A percentile compares a stretch with the other conserved stretches of the same genome.
These are phyloP conservation scores for Podila epigama DNA, from an alignment of 192 early-diverging fungal genomes.

Conservation along the genomic window DNA sequence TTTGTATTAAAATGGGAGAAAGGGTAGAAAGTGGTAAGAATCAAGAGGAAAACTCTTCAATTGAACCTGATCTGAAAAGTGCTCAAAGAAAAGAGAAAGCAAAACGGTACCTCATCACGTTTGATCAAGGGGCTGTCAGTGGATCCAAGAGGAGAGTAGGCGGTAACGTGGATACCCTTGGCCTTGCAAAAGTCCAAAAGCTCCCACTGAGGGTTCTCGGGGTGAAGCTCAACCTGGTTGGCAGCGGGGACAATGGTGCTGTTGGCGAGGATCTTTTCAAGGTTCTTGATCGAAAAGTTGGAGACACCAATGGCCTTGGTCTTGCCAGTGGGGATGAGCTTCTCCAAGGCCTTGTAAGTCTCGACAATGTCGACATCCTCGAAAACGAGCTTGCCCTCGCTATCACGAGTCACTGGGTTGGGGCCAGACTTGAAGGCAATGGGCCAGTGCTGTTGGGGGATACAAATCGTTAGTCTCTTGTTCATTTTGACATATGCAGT, in stretches of 20 bases:
- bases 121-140: constrained; percentile 38
- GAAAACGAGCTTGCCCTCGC: constrained; percentile 38
- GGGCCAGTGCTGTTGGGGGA: constrained; percentile 77
- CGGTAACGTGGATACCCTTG: constrained; percentile 78
- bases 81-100: neutral
- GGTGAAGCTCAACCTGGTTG: constrained; percentile 90
- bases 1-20: too few relatives aligned
- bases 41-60: neutral
- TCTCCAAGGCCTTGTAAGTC: constrained; percentile 88
- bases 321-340: constrained; percentile 72
- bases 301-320: constrained; percentile 85
- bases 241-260: constrained; percentile 80
- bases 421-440: constrained; percentile 57
- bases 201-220: constrained; percentile 71
- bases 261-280: constrained; percentile 70
- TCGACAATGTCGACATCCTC: constrained; percentile 67
- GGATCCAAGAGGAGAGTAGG: constrained; percentile 84
- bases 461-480: too few relatives aligned
- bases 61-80: neutral
- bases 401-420: constrained; percentile 20
- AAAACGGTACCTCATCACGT: constrained; percentile 18
- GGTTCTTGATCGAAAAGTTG: constrained; percentile 72
- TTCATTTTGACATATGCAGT: too few relatives aligned
- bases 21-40: too few relatives aligned
- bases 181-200: constrained; percentile 76